These are phyloP conservation scores for Desmodesmus armatus DNA, from an alignment of 139 green algal species.

Conservation along the genomic window DNA sequence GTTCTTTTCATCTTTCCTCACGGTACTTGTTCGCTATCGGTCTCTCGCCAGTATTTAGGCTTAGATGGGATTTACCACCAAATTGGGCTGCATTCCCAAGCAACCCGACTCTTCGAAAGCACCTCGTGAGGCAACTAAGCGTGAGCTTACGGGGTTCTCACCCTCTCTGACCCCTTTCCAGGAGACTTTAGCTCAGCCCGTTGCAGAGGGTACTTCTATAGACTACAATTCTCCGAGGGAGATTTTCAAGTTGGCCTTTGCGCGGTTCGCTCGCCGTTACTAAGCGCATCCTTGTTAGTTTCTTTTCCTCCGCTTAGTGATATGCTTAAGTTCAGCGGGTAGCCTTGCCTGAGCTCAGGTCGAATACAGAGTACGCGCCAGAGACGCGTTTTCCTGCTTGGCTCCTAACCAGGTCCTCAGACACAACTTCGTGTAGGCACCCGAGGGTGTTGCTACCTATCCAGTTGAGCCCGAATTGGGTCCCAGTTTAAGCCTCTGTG, in stretches of 20 bases:
- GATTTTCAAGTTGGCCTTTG: constrained; percentile 92
- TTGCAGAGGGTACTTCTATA: constrained; percentile 83
- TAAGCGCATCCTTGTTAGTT: constrained; percentile 95
- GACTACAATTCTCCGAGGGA: constrained; percentile 90
- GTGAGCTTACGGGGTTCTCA: constrained; percentile 87
- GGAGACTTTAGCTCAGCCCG: constrained; percentile 73
- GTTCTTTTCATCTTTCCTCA: constrained; percentile 98
- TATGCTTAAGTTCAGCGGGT: constrained; percentile 97
- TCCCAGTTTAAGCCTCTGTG: constrained; percentile 61
- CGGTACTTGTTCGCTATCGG: constrained; percentile 98
- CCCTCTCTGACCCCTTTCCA: constrained; percentile 89
- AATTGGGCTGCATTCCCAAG: constrained; percentile 94
- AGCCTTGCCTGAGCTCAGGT: constrained; percentile 92
- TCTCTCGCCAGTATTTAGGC: too few relatives aligned
- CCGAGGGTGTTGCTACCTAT: constrained; percentile 51
- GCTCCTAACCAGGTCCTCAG: constrained; percentile 43
- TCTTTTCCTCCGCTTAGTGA: constrained; percentile 97
- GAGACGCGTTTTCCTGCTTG: constrained; percentile 41
- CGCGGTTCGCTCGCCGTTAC: constrained; percentile 92
- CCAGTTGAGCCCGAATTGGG: constrained; percentile 60
- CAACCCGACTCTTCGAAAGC: constrained; percentile 90
- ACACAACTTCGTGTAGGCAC: constrained; percentile 40
- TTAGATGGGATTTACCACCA: constrained; percentile 94
- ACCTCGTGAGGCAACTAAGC: constrained; percentile 74
- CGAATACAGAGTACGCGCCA: constrained; percentile 54